These are phyloP conservation scores for Pichia phayaonensis DNA, from an alignment of 805 yeast species.

Conservation along the genomic window DNA sequence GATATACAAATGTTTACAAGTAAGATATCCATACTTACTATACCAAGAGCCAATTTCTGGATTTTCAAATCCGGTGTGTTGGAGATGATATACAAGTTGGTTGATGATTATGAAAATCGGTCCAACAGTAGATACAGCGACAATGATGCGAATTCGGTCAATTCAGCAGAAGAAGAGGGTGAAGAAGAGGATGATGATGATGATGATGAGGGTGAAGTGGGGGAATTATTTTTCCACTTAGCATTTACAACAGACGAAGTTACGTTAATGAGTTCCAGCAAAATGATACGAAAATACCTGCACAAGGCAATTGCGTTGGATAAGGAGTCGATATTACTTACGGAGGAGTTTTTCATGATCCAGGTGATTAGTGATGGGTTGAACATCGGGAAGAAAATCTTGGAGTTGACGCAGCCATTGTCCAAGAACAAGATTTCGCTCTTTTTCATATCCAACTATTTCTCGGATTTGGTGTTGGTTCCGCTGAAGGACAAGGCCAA, in stretches of 20 bases:
- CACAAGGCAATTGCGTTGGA: conserved; percentile 32
- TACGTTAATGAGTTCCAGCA: conserved; percentile 46
- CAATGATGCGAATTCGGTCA: conserved; percentile 11
- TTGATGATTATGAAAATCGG: conserved; percentile 21
- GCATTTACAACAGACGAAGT: conserved; percentile 59
- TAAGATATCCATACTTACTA: conserved; percentile 41
- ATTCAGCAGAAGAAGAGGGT: conserved; percentile 8
- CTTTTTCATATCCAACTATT: conserved; percentile 56
- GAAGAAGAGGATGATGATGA: conserved; percentile 5
- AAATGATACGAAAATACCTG: conserved; percentile 33
- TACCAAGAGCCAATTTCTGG: conserved; percentile 47
- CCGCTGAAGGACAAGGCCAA: conserved; percentile 38
- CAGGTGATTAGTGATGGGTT: conserved; percentile 57
- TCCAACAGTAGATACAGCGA: conserved; percentile 5
- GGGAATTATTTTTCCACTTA: conserved; percentile 43
- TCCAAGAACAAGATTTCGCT: conserved; percentile 48
- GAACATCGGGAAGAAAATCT: conserved; percentile 44
- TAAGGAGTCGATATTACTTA: conserved; percentile 32
- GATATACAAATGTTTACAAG: conserved; percentile 8
- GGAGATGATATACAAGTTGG: conserved; percentile 35
- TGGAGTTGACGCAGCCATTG: conserved; percentile 52
- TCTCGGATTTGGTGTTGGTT: conserved; percentile 55
- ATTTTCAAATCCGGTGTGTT: conserved; percentile 45
- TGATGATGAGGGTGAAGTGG: conserved; percentile 28
- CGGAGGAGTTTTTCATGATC: conserved; percentile 41